These are phyloP conservation scores for Perkinsus marinus DNA, from an alignment of 169 alveolate genomes.

Conservation along the genomic window DNA sequence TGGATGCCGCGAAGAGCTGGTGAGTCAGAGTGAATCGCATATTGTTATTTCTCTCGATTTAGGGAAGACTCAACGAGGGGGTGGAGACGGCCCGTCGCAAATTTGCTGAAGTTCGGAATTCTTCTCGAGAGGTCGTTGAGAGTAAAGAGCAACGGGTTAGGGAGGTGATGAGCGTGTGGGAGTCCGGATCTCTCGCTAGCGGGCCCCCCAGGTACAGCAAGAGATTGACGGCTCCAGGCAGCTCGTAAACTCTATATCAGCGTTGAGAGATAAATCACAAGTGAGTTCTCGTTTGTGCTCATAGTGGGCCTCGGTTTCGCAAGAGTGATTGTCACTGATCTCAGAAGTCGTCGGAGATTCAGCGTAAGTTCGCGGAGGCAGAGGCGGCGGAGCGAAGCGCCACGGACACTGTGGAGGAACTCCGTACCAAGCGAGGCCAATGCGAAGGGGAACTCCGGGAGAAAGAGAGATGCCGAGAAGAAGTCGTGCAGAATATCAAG, in stretches of 20 bases:
- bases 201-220: not conserved
- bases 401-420: not conserved
- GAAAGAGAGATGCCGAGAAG: not conserved
- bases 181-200: not conserved
- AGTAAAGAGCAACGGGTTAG: not conserved
- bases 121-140: slow-evolving; percentile 6
- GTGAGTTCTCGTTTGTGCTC: not conserved
- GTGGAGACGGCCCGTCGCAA: not conserved
- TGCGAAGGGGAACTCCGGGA: not conserved
- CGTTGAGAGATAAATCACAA: not conserved
- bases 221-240: not conserved
- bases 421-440: not conserved
- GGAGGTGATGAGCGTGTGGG: not conserved
- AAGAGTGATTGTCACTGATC: not conserved
- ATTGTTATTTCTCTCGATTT: not conserved
- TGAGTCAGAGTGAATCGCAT: not conserved
- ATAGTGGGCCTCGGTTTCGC: not conserved
- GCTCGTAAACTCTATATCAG: not conserved
- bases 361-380: not conserved
- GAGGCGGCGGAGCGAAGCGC: not conserved
- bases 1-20: not conserved
- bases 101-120: not conserved
- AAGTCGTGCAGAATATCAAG: not conserved
- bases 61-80: not conserved
- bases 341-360: not conserved